A percentile compares a stretch with the other conserved stretches of the same genome.
These are phyloP conservation scores for Dendrobium huoshanense DNA, from an alignment of 106 monocot species.

Conservation along the genomic window DNA sequence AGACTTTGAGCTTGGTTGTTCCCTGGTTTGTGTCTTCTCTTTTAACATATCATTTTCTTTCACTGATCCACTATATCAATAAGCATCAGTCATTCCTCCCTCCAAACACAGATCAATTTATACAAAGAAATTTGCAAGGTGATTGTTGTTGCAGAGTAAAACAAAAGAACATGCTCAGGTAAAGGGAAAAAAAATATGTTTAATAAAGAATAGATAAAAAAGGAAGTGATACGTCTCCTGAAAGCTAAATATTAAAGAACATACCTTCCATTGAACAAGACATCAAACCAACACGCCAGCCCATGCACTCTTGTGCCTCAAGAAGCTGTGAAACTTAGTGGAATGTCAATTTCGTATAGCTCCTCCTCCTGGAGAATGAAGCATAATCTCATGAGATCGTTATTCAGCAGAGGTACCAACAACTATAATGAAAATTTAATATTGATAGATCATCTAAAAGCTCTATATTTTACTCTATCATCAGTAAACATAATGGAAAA, in stretches of 20 bases:
- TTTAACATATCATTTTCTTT: too few relatives aligned
- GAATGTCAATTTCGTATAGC: conserved; percentile 86
- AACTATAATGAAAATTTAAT: not conserved
- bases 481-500: not conserved
- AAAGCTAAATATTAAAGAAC: not conserved
- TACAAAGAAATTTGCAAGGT: not conserved
- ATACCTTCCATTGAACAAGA: conserved; percentile 95
- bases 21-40: too few relatives aligned
- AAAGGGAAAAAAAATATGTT: not conserved
- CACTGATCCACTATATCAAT: too few relatives aligned
- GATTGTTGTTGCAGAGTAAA: not conserved
- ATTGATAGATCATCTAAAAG: not conserved
- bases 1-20: too few relatives aligned
- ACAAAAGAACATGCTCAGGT: not conserved
- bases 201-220: not conserved
- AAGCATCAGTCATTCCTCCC: too few relatives aligned
- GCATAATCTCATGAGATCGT: not conserved
- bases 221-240: not conserved
- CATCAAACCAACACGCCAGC: conserved; percentile 98
- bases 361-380: conserved; percentile 81
- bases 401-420: not conserved
- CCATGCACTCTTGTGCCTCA: conserved; percentile 92
- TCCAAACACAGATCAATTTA: too few relatives aligned
- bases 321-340: conserved; percentile 65
- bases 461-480: not conserved